Base-by-base conservation (phyloP, 1,284 basidiomycete genomes). In the Chalciporus sp. region DNA sequence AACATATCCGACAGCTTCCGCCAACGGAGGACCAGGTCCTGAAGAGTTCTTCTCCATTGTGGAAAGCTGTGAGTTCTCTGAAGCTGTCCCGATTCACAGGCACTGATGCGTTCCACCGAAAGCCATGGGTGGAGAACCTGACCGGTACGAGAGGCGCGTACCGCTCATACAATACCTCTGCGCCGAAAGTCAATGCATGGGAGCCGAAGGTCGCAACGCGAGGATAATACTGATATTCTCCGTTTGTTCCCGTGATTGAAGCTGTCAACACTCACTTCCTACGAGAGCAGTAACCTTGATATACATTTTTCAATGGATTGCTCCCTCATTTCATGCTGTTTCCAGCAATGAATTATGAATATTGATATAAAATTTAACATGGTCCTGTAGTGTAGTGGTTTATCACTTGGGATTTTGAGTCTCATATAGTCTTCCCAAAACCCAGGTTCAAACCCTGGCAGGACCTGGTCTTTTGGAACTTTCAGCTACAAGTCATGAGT, bases 91-190 rank as follows among this genome's bases (percentile, higher is more conserved):
- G 7, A 9, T 47, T 2, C 14, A 20, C 14, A 2, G 8, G 1
- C 28, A 46, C 42, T 55, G 12, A 53, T 23, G 33, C 33, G 40
- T 20, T 37, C 47, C 51, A 20, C 29, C 40, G 43, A 7, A 61
- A 92, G 93, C 85, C 85, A 0, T 92, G 85, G 78, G 68, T 81
- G 1, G 94, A 96, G 77, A 95, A 92, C 71, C 67, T 97, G 65
- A 97, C 94, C 17, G 95, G 95, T 17, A 96, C 94, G 9, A 78
- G 93, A 50, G 94, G 90, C 54, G 91, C 90, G 11, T 97, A 88
- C 78, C 87, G 84, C 63, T 75, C 91, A 0, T 98, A 97, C 74
- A 92, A 92, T 65, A 97, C 95, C 3, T 86, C 79, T 31, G 81
- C 78, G 44, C 90, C 92, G 17, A 96, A 96, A 76, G 78, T 92